Evolutionary conservation across 2,329 filamentous ascomycete genomes (phyloP), one percentile per base, ranked within the genome.

Genomic region (Aureobasidium melanogenum): DNA sequence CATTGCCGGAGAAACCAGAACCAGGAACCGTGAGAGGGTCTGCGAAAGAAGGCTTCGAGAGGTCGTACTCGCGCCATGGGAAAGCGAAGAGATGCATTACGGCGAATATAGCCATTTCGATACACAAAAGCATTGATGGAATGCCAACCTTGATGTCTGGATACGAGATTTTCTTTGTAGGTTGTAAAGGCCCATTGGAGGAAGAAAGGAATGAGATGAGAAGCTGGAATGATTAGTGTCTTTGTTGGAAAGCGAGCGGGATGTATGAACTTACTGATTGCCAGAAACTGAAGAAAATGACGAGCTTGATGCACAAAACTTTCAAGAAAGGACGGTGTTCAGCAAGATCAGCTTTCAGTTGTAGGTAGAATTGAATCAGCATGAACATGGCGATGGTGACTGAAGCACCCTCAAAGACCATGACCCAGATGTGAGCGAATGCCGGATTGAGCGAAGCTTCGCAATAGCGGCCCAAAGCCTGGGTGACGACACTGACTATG

Each of bases 281-380:
- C 91, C 91, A 96, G 74, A 95, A 95, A 38, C 87, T 91, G 66
- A 96, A 81, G 78, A 96, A 96, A 69, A 96, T 91, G 69, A 95
- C 90, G 30, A 95, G 81, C 74, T 96, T 96, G 75, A 96, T 94
- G 69, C 89, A 88, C 22, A 91, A 71, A 28, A 96, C 85, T 74
- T 96, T 96, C 65, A 93, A 74, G 66, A 93, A 88, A 0, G 90
- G 88, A 19, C 77, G 80, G 70, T 95, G 84, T 59, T 86, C 81
- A 8, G 81, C 79, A 28, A 96, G 80, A 62, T 89, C 83, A 0
- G 80, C 75, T 64, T 84, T 85, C 48, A 94, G 79, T 72, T 95
- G 89, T 32, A 88, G 73, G 73, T 96, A 96, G 73, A 94, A 94
- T 68, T 96, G 90, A 64, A 95, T 86, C 46, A 96, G 75, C 71